Evolutionary conservation across 106 monocot species (phyloP).

Genomic region (Xerophyta viscosa): DNA sequence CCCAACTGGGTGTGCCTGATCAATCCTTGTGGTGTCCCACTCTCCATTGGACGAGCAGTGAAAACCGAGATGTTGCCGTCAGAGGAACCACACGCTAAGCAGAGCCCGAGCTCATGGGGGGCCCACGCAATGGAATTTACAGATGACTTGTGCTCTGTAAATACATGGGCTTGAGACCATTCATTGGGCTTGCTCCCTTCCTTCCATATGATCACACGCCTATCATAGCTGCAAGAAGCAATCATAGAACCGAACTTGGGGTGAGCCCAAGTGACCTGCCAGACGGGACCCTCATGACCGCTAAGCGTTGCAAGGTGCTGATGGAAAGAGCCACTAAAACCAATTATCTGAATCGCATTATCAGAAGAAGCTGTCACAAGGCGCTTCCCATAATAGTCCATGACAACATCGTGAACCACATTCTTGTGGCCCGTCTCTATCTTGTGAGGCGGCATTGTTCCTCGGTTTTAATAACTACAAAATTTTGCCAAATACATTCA

Average conservation of each 20-base stretch:
- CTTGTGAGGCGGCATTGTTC: conserved; percentile 11
- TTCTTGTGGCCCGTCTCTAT: conserved; percentile 10
- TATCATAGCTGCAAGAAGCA: conserved; percentile 18
- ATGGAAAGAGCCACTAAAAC: conserved; percentile 19
- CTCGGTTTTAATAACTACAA: neutral
- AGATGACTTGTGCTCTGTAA: conserved; percentile 11
- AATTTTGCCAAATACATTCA: neutral
- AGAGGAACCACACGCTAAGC: conserved; percentile 7
- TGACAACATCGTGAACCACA: conserved; percentile 8
- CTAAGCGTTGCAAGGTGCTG: conserved; percentile 19
- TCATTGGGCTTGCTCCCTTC: conserved; percentile 26
- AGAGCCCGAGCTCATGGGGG: conserved; percentile 9
- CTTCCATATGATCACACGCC: conserved; percentile 24
- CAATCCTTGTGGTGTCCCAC: conserved; percentile 14
- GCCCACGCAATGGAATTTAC: conserved; percentile 11
- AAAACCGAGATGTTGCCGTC: conserved; percentile 10
- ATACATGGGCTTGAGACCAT: conserved; percentile 14
- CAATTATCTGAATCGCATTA: conserved; percentile 16
- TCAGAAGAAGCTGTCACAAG: conserved; percentile 18
- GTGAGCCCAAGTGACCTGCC: conserved; percentile 27
- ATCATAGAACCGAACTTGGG: conserved; percentile 27
- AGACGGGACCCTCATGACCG: conserved; percentile 26
- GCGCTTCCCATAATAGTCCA: conserved; percentile 13
- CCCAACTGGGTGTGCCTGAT: conserved; percentile 16
- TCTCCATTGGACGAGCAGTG: conserved; percentile 12